Conservation (phyloP, 768 basidiomycete species). For the Coprinopsis sp. region DNA sequence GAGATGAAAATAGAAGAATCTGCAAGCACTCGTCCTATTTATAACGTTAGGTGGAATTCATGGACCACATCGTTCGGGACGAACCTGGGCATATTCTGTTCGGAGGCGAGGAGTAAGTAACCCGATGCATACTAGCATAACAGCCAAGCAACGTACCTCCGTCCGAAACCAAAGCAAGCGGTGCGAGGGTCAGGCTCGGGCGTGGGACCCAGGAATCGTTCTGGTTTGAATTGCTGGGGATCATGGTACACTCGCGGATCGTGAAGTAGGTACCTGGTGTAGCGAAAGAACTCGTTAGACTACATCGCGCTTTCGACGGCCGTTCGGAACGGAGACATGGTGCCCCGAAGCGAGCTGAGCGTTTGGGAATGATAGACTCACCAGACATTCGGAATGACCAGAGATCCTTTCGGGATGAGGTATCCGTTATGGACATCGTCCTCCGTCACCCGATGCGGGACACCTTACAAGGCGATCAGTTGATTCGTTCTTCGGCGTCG, state of each 20-base stretch:
- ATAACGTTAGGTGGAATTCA: constrained; percentile 7
- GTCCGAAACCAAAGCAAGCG: constrained; percentile 51
- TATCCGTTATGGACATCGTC: constrained; percentile 42
- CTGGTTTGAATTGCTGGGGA: constrained; percentile 42
- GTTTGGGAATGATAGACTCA: no score
- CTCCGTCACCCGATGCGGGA: constrained; percentile 39
- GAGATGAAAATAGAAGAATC: constrained; percentile 40
- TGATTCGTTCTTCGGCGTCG: constrained; percentile 10
- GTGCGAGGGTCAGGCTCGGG: constrained; percentile 40
- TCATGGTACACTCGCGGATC: constrained; percentile 39
- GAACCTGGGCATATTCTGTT: constrained; percentile 33
- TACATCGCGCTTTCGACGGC: no score
- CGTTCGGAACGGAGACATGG: no score
- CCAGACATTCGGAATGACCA: constrained; percentile 34
- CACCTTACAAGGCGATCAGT: constrained; percentile 15
- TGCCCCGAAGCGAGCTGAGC: no score
- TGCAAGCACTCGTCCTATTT: constrained; percentile 32
- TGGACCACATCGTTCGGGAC: neutral
- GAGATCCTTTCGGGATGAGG: constrained; percentile 37
- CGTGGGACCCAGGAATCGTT: constrained; percentile 39
- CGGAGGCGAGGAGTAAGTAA: neutral
- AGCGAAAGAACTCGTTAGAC: no score
- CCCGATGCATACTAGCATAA: neutral
- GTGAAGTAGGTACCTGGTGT: constrained; percentile 35
- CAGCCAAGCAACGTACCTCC: constrained; percentile 28